A percentile compares a stretch with the other conserved stretches of the same genome.
These are phyloP conservation scores for Tilletia indica DNA, from an alignment of 1,284 basidiomycete genomes.

Conservation along the genomic window DNA sequence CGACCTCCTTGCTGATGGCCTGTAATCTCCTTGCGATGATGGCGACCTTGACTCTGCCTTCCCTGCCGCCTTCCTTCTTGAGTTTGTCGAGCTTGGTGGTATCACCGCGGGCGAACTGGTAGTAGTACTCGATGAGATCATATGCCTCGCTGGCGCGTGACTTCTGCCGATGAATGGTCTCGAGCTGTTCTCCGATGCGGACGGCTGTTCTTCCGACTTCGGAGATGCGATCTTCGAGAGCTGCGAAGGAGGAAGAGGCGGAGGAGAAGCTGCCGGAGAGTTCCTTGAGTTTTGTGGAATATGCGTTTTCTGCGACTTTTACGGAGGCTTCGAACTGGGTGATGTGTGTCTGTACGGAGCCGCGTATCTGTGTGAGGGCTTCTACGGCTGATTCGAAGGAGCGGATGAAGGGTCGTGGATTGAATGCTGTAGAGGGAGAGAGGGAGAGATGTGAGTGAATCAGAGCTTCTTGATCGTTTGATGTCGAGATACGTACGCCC, in stretches of 20 bases:
- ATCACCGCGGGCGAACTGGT: conserved; percentile 83
- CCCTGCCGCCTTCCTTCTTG: conserved; percentile 70
- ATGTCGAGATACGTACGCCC: conserved; percentile 66
- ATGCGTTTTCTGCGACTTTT: conserved; percentile 83
- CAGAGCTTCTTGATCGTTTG: conserved; percentile 57
- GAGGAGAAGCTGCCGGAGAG: conserved; percentile 83
- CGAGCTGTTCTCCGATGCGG: conserved; percentile 88
- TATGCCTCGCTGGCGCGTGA: conserved; percentile 90
- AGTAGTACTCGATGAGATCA: conserved; percentile 92
- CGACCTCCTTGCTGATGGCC: conserved; percentile 87
- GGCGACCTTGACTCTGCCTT: conserved; percentile 83
- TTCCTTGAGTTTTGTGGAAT: conserved; percentile 87
- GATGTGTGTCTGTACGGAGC: conserved; percentile 81
- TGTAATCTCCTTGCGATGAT: conserved; percentile 82
- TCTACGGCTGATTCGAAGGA: conserved; percentile 89
- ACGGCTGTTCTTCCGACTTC: conserved; percentile 93
- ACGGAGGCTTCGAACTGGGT: conserved; percentile 90
- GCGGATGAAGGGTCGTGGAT: conserved; percentile 85
- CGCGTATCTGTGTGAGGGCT: conserved; percentile 76
- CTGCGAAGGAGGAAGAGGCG: conserved; percentile 45
- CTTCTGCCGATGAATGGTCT: conserved; percentile 86
- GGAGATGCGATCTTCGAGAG: conserved; percentile 65
- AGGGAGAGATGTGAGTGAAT: neutral
- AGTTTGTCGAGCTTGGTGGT: conserved; percentile 74
- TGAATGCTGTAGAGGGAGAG: conserved; percentile 63